Evolutionary conservation across 208 protist genomes (phyloP), one percentile per base, ranked within the genome.

Genomic region (Wallacemonas sp.): DNA sequence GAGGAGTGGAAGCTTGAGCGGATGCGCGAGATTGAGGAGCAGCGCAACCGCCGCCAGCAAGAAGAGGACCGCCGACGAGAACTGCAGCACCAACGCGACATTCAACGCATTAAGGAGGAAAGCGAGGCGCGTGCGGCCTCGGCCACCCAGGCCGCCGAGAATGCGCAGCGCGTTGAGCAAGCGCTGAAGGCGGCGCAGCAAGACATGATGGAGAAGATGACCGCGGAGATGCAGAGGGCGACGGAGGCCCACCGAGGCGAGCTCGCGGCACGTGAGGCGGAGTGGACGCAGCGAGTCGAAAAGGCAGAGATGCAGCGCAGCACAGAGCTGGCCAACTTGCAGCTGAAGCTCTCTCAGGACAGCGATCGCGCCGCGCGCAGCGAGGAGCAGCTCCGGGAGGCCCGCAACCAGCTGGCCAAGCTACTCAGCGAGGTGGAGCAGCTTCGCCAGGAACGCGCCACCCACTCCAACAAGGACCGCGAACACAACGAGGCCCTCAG

Each of bases 1-100:
- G 88, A 94, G 69, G 88, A 89, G 64, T 94, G 88, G 88, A 94
- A 90, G 71, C 19, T 84, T 42, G 79, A 86, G 70, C 67, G 78
- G 4, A 59, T 67, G 42, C 78, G 79, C 46, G 83, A 88, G 63
- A 54, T 73, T 5, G 84, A 91, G 42, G 65, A 54, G 2, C 57
- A 74, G 33, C 79, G 81, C 17, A 79, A 78, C 26, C 59, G 71
- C 36, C 73, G 69, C 30, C 44, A 68, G 9, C 74, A 83, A 42
- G 88, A 91, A 42, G 88, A 91, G 45, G 88, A 94, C 3, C 79
- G 85, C n/a, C 68, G 73, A 4, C 82, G 76, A 6, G 85, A 90
- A 54, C 71, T 88, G 24, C 72, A 79, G 60, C 77, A 91, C 60
- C 80, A 91, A 68, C 82, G 85, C 1, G 85, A 91, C 39, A 61